phyloP scores from a whole-genome alignment of 352 stramenopile genomes.

The Globisporangium nagaii region DNA sequence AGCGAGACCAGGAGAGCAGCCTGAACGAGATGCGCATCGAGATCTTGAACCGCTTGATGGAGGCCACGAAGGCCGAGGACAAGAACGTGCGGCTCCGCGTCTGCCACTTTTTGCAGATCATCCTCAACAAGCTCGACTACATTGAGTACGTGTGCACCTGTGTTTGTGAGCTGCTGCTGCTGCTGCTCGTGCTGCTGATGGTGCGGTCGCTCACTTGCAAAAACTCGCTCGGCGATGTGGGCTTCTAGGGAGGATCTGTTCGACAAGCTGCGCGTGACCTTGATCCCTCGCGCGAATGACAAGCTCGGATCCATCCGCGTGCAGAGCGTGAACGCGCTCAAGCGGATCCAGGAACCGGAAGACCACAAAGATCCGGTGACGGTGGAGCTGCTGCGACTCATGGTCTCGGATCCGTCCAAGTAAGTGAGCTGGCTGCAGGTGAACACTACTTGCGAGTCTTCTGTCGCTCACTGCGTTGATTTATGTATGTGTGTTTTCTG shows the following conservation, averaged over 20 bases:
- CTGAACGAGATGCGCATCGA: slow-evolving; percentile 40
- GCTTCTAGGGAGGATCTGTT: slow-evolving; percentile 29
- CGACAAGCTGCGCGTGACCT: slow-evolving; percentile 24
- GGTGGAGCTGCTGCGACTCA: slow-evolving; percentile 42
- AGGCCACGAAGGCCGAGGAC: slow-evolving; percentile 56
- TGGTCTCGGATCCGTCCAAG: slow-evolving; percentile 71
- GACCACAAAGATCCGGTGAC: slow-evolving; percentile 37
- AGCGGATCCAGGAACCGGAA: slow-evolving; percentile 44
- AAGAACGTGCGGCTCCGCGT: slow-evolving; percentile 44
- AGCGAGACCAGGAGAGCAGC: slow-evolving; percentile 11
- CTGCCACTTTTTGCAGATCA: slow-evolving; percentile 57
- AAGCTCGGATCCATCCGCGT: slow-evolving; percentile 57
- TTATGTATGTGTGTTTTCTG: neutral
- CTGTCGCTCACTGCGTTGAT: too few species aligned
- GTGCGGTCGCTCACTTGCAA: neutral
- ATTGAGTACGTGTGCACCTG: slow-evolving; percentile 48
- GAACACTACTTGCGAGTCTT: too few species aligned
- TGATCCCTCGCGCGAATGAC: slow-evolving; percentile 54
- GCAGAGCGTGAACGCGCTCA: slow-evolving; percentile 55
- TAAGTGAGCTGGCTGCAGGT: slow-evolving; percentile 22
- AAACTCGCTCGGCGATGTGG: neutral
- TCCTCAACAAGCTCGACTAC: slow-evolving; percentile 43
- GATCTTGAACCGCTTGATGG: slow-evolving; percentile 37
- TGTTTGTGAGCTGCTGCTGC: too few species aligned
- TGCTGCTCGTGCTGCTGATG: too few species aligned